Base-by-base conservation (phyloP, 2,329 filamentous ascomycete species). In the Colletotrichum chrysophilum region DNA sequence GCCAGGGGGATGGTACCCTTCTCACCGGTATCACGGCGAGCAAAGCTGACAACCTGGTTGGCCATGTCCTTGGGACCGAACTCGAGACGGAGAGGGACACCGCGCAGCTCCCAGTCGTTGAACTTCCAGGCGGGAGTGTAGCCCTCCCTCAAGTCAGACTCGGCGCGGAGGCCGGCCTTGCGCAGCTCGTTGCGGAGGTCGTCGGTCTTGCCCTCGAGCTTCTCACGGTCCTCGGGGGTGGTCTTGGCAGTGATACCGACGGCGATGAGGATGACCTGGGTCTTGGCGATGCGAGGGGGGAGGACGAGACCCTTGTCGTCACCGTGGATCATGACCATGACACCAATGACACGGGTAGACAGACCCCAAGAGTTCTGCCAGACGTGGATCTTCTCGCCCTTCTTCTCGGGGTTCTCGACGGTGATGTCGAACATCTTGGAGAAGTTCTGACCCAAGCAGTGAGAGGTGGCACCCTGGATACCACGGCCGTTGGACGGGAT, bases 341-440 rank as follows among this genome's bases (percentile, higher is more conserved):
- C 96, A 87, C 97, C 97, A 79, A 99, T 98, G 73, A 96, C 95
- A 83, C 97, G 95, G 70, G 97, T 99, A 2, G 96, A 98, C 76
- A 99, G 91, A 86, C 97, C 97, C 97, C 97, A 99, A 16, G 96
- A 98, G 89, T 99, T 99, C 85, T 99, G 97, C 96, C 96, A 98
- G 73, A 98, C 96, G 82, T 96, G 88, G 72, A 98, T 88, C 81
- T 95, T 93, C 79, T 93, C 90, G 78, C 94, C 94, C 86, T 95
- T 94, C 84, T 97, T 91, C 76, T 89, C 89, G 28, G 97, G 97
- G 82, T 99, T 96, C 85, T 99, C 96, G 34, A 99, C 95, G 1
- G 94, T 98, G 84, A 99, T 98, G 85, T 97, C 94, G 84, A 98
- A 99, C 96, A 99, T 99, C 87, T 97, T 98, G 85, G 94, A 96